Evolutionary conservation across 169 alveolate genomes (phyloP).

Genomic region (Plasmodium relictum): DNA sequence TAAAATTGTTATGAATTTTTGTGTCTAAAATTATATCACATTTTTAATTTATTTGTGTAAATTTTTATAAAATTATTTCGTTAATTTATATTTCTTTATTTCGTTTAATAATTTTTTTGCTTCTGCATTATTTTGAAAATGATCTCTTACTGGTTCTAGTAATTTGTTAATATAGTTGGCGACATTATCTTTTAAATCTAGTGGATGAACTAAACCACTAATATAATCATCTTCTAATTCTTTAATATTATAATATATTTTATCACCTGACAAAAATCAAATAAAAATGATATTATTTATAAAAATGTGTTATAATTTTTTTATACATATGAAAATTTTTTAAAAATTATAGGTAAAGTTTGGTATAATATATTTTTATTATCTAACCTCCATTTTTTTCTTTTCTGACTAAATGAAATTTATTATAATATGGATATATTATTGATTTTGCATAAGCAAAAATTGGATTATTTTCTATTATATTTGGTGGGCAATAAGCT

Average conservation of each 20-base stretch:
- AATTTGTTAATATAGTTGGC: constrained; percentile 91
- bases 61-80: constrained; percentile 77
- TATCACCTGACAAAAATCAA: constrained; percentile 83
- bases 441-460: constrained; percentile 92
- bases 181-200: constrained; percentile 95
- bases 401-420: constrained; percentile 84
- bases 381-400: constrained; percentile 92
- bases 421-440: constrained; percentile 87
- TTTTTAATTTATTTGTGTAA: too few relatives aligned
- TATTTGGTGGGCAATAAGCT: constrained; percentile 96
- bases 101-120: constrained; percentile 93
- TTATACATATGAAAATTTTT: constrained; percentile 45
- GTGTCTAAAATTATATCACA: too few relatives aligned
- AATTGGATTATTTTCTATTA: constrained; percentile 95
- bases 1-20: too few relatives aligned
- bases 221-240: constrained; percentile 92
- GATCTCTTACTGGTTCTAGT: constrained; percentile 97
- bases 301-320: constrained; percentile 64
- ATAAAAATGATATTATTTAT: constrained; percentile 8
- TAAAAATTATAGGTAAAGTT: neutral
- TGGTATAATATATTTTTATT: neutral
- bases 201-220: constrained; percentile 95
- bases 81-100: constrained; percentile 87
- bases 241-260: constrained; percentile 87
- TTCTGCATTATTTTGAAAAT: constrained; percentile 90